phyloP scores from a whole-genome alignment of 306 rosid genomes.

The Pterocarpus santalinus region DNA sequence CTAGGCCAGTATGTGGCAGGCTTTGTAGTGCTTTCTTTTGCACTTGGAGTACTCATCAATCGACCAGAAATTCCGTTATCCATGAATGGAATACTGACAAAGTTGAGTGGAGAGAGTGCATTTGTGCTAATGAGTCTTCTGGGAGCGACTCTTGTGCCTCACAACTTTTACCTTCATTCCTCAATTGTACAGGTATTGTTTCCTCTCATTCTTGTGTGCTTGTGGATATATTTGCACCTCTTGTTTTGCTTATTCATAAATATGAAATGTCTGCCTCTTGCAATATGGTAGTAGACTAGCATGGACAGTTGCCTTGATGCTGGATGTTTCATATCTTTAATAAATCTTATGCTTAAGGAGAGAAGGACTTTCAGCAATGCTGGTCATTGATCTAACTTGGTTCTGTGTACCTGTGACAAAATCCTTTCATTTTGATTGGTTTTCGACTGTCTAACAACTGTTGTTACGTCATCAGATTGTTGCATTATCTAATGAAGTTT shows the following conservation, averaged over 20 bases:
- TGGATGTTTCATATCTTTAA: slow-evolving; percentile 20
- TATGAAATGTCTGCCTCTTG: slow-evolving; percentile 20
- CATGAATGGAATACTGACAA: slow-evolving; percentile 70
- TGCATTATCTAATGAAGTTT: slow-evolving; percentile 14
- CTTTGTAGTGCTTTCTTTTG: slow-evolving; percentile 64
- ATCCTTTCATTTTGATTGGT: slow-evolving; percentile 5
- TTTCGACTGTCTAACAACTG: not conserved
- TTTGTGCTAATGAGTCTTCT: slow-evolving; percentile 93
- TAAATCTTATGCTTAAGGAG: slow-evolving; percentile 22
- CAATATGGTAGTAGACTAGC: slow-evolving; percentile 5
- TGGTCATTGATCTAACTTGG: slow-evolving; percentile 11
- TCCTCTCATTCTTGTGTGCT: slow-evolving; percentile 28
- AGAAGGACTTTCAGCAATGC: not conserved
- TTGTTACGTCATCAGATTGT: not conserved
- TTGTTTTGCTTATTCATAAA: slow-evolving; percentile 20
- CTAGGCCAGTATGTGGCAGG: slow-evolving; percentile 68
- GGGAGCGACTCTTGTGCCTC: slow-evolving; percentile 96
- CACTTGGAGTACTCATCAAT: slow-evolving; percentile 74
- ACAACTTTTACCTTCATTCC: slow-evolving; percentile 93
- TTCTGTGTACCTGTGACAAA: slow-evolving; percentile 18
- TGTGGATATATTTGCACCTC: slow-evolving; percentile 14
- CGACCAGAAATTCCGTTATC: slow-evolving; percentile 75
- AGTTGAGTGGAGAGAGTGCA: slow-evolving; percentile 85
- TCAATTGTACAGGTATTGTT: slow-evolving; percentile 87
- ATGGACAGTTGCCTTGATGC: slow-evolving; percentile 9